A percentile compares a stretch with the other conserved stretches of the same genome.
Evolutionary conservation across 768 basidiomycete genomes (phyloP).

Genomic region (Mycena sanguinolenta): DNA sequence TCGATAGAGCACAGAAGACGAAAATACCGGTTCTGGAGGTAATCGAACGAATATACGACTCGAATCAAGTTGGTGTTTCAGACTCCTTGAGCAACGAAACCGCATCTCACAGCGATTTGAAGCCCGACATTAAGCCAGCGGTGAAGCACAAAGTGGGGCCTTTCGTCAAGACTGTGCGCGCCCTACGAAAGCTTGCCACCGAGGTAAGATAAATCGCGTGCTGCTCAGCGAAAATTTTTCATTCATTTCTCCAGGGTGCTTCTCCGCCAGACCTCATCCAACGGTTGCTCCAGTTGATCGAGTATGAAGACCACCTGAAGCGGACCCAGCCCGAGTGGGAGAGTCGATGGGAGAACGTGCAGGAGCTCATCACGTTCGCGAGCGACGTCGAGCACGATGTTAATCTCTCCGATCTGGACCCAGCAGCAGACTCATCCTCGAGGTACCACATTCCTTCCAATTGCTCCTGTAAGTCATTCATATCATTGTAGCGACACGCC

Average conservation of each 20-base stretch:
- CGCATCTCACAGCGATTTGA: too few relatives aligned
- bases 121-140: constrained; percentile 75
- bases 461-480: not conserved
- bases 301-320: constrained; percentile 78
- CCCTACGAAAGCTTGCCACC: constrained; percentile 64
- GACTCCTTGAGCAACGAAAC: too few relatives aligned
- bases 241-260: constrained; percentile 58
- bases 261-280: constrained; percentile 76
- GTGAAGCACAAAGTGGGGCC: constrained; percentile 72
- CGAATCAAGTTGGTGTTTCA: constrained; percentile 42
- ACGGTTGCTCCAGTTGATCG: constrained; percentile 65
- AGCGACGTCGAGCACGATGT: constrained; percentile 62
- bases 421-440: constrained; percentile 5
- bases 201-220: constrained; percentile 52
- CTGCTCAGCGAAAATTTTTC: not conserved
- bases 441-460: not conserved
- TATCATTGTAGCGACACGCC: constrained; percentile 61
- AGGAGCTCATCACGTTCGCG: constrained; percentile 86
- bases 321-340: constrained; percentile 82
- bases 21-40: constrained; percentile 69
- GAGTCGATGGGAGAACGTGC: constrained; percentile 86
- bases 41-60: constrained; percentile 74
- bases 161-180: constrained; percentile 71
- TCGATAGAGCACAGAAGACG: constrained; percentile 62
- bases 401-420: constrained; percentile 37